Evolutionary conservation across 495 filamentous ascomycete species (phyloP).

Genomic region (Arthonia radiata): DNA sequence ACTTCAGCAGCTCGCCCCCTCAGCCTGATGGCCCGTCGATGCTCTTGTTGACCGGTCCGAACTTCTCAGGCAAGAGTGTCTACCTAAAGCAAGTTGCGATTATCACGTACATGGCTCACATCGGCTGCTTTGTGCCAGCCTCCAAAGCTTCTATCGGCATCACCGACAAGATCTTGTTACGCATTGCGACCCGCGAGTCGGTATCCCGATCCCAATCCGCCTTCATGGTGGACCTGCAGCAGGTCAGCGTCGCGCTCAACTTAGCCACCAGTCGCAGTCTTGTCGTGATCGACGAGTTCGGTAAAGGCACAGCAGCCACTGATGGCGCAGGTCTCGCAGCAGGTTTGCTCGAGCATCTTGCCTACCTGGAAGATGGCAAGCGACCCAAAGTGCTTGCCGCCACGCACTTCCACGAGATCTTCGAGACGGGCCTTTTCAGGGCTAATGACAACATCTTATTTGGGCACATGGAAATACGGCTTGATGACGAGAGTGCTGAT

Average conservation of each 20-base stretch:
- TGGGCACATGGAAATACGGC: constrained; percentile 69
- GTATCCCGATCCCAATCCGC: constrained; percentile 70
- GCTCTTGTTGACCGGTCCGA: constrained; percentile 73
- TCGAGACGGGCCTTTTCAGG: constrained; percentile 44
- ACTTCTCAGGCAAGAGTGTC: constrained; percentile 89
- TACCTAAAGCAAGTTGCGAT: constrained; percentile 92
- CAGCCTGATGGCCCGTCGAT: constrained; percentile 32
- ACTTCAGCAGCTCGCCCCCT: not conserved
- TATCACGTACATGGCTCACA: constrained; percentile 80
- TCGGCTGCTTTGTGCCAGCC: constrained; percentile 78
- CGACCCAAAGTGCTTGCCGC: constrained; percentile 64
- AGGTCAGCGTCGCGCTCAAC: constrained; percentile 54
- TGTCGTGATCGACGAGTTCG: constrained; percentile 82
- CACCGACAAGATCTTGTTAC: constrained; percentile 80
- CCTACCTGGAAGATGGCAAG: constrained; percentile 27
- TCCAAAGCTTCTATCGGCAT: constrained; percentile 55
- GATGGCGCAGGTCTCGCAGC: constrained; percentile 74
- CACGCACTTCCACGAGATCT: constrained; percentile 86
- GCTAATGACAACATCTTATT: constrained; percentile 35
- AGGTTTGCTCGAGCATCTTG: constrained; percentile 55
- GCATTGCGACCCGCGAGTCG: constrained; percentile 68
- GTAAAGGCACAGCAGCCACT: constrained; percentile 49
- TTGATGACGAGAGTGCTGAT: constrained; percentile 26
- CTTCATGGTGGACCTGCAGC: constrained; percentile 82
- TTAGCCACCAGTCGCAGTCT: constrained; percentile 57